Evolutionary conservation across 768 basidiomycete genomes (phyloP).

Genomic region (Sutorius australiensis): DNA sequence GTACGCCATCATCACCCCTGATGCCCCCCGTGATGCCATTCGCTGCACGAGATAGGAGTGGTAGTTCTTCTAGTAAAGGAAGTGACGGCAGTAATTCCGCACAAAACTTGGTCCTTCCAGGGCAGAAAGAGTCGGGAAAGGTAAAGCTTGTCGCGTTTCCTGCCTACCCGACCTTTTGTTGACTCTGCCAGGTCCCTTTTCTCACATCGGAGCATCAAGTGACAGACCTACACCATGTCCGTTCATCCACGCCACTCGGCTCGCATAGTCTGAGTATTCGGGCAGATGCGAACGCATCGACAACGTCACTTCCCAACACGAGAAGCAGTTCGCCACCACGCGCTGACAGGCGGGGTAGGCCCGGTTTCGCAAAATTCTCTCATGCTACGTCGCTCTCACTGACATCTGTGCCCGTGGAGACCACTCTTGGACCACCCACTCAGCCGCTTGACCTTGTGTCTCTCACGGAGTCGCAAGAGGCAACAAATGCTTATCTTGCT

Average conservation of each 20-base stretch:
- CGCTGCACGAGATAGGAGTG: conserved; percentile 45
- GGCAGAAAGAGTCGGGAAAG: conserved; percentile 72
- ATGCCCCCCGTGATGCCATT: conserved; percentile 46
- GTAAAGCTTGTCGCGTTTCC: conserved; percentile 30
- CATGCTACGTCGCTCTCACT: conserved; percentile 33
- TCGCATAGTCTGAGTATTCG: conserved; percentile 21
- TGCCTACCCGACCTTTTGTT: conserved; percentile 1
- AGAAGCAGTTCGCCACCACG: conserved; percentile 29
- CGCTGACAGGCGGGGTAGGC: conserved; percentile 19
- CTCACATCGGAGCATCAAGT: conserved; percentile 67
- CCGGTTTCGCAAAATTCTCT: conserved; percentile 24
- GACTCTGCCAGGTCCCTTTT: conserved; percentile 50
- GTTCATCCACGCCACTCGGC: conserved; percentile 39
- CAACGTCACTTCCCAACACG: conserved; percentile 40
- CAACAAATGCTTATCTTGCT: conserved; percentile 66
- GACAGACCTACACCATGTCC: conserved; percentile 58
- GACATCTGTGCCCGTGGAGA: conserved; percentile 30
- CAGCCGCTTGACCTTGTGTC: conserved; percentile 67
- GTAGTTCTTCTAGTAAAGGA: conserved; percentile 42
- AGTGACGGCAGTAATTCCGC: conserved; percentile 31
- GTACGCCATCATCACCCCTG: conserved; percentile 34
- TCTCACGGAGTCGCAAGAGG: conserved; percentile 50
- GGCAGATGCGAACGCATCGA: conserved; percentile 36
- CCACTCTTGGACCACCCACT: conserved; percentile 43
- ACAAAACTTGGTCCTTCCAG: conserved; percentile 44